Conservation (phyloP, 768 basidiomycete species). For the Lepiota venenata region DNA sequence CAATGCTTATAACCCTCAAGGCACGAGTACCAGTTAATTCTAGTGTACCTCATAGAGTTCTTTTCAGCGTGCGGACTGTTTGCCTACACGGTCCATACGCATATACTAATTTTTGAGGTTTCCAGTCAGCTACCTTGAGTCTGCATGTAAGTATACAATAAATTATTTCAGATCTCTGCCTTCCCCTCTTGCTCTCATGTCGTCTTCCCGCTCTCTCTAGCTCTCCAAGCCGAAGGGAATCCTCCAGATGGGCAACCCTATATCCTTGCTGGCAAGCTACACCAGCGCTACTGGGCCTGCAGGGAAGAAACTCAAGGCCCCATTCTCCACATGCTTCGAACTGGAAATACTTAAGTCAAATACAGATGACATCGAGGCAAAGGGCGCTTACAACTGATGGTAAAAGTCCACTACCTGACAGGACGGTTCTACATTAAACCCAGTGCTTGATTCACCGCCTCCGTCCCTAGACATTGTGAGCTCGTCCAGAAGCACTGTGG, state of each 20-base stretch:
- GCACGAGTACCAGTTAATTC: too few relatives aligned
- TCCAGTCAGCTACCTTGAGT: too few relatives aligned
- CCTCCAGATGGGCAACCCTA: slow-evolving; percentile 1
- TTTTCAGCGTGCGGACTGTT: too few relatives aligned
- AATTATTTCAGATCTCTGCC: too few relatives aligned
- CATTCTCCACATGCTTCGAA: slow-evolving; percentile 39
- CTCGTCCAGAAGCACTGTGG: background rate
- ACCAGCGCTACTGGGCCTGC: background rate
- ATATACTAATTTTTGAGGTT: too few relatives aligned
- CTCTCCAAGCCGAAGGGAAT: slow-evolving; percentile 1
- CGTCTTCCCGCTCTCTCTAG: background rate
- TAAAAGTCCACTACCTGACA: slow-evolving; percentile 3
- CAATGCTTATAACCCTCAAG: too few relatives aligned
- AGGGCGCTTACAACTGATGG: slow-evolving; percentile 17
- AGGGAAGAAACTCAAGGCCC: slow-evolving; percentile 18
- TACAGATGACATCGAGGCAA: slow-evolving; percentile 21
- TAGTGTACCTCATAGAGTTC: too few relatives aligned
- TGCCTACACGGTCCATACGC: too few relatives aligned
- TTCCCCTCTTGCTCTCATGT: too few relatives aligned
- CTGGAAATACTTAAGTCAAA: slow-evolving; percentile 29
- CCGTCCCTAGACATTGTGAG: slow-evolving; percentile 2
- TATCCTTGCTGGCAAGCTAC: background rate
- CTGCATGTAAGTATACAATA: too few relatives aligned
- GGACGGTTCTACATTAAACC: background rate
- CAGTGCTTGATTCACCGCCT: background rate